A percentile compares a stretch with the other conserved stretches of the same genome.
phyloP scores from a whole-genome alignment of 768 basidiomycete genomes.

The Tulasnella sp. region DNA sequence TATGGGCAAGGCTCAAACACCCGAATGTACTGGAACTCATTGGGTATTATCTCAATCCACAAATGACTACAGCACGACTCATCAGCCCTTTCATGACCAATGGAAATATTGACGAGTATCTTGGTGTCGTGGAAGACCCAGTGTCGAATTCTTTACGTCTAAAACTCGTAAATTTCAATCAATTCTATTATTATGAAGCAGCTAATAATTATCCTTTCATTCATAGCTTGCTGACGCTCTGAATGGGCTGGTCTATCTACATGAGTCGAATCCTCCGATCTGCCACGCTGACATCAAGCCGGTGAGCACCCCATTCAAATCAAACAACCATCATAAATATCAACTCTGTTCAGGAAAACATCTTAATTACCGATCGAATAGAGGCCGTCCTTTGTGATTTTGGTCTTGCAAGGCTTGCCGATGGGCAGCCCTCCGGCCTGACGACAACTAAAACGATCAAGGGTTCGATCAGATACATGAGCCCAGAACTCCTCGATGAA shows the following conservation, averaged over 20 bases:
- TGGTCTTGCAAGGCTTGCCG: neutral
- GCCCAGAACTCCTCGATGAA: slow-evolving; percentile 13
- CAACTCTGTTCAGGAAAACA: neutral
- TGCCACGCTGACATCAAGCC: neutral
- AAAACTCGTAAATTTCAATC: neutral
- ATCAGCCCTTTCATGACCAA: neutral
- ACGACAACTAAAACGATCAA: slow-evolving; percentile 12
- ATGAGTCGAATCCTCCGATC: too few relatives aligned
- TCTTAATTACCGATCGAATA: neutral
- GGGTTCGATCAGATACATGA: slow-evolving; percentile 1
- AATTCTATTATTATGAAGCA: too few relatives aligned
- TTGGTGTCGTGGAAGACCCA: neutral
- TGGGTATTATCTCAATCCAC: too few relatives aligned
- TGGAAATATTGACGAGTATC: neutral
- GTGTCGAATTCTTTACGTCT: neutral
- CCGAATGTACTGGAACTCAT: neutral
- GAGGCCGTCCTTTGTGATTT: slow-evolving; percentile 23
- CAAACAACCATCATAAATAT: neutral
- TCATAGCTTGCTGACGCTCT: too few relatives aligned
- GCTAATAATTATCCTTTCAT: too few relatives aligned
- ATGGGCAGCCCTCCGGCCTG: neutral
- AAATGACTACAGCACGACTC: neutral
- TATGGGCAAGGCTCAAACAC: too few relatives aligned
- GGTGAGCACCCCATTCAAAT: neutral
- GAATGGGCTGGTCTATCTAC: too few relatives aligned